Evolutionary conservation across 768 basidiomycete genomes (phyloP).

Genomic region (Jaapia argillacea): DNA sequence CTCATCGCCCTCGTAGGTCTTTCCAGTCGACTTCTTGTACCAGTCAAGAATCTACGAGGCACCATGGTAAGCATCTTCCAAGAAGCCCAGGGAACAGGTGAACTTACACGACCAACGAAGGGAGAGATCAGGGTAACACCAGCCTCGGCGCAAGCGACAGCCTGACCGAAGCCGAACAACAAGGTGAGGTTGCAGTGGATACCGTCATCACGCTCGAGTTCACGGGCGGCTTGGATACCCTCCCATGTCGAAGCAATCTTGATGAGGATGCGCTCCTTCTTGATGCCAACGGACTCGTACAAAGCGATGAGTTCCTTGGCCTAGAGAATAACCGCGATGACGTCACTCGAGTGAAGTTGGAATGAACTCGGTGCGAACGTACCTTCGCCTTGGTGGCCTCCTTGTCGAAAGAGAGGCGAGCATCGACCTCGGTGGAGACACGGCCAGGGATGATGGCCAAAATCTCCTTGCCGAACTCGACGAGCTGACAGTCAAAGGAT

Average conservation of each 20-base stretch:
- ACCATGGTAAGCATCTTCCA: slow-evolving; percentile 8
- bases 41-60: slow-evolving; percentile 84
- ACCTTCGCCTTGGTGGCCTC: slow-evolving; percentile 85
- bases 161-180: slow-evolving; percentile 97
- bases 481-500: slow-evolving; percentile 49
- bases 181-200: slow-evolving; percentile 99
- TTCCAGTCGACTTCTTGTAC: slow-evolving; percentile 89
- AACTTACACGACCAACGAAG: slow-evolving; percentile 91
- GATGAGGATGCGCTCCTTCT: slow-evolving; percentile 92
- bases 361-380: not conserved
- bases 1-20: slow-evolving; percentile 80
- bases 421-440: slow-evolving; percentile 98
- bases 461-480: slow-evolving; percentile 97
- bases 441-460: slow-evolving; percentile 93
- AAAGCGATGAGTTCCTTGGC: slow-evolving; percentile 86
- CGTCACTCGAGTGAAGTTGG: not conserved
- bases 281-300: slow-evolving; percentile 89
- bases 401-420: slow-evolving; percentile 94
- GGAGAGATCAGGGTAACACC: slow-evolving; percentile 98
- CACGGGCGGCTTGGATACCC: slow-evolving; percentile 97
- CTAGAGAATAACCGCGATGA: too few relatives aligned
- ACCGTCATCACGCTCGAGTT: slow-evolving; percentile 83
- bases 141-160: slow-evolving; percentile 98
- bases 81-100: slow-evolving; percentile 7
- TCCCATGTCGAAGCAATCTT: slow-evolving; percentile 99